Base-by-base conservation (phyloP, 139 green algal species). In the Chlamydomonas sp. region DNA sequence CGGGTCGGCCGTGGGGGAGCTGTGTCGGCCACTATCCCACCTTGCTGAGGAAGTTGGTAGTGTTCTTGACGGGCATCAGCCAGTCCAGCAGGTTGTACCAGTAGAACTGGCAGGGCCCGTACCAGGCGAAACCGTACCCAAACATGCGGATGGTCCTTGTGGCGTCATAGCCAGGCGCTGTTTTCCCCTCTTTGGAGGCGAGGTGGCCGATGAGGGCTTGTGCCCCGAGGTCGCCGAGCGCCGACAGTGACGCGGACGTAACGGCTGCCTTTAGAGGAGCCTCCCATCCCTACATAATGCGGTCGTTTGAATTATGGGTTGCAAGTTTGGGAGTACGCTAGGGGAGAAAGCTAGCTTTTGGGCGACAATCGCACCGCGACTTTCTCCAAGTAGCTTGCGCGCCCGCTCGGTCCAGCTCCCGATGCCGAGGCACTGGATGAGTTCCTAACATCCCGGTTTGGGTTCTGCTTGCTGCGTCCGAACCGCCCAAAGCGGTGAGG, bases 101-200 rank as follows among this genome's bases (percentile, higher is more conserved):
- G 72, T 91, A 95, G 68, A 90, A 91, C 79, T 92, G 96, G 75
- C 95, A 96, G 9, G 95, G 95, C 0, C 96, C 96, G 61, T 98
- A 98, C 81, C 95, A 96, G 4, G 89, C 58, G 57, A 97, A 63
- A 5, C 96, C 96, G 92, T 96, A 98, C 61, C 83, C 92, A 82
- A 92, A 90, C 95, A 98, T 98, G 75, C 96, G 94, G 49, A 91
- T 89, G 1, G 91, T 94, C 15, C 96, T 90, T 3, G 80, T 5
- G 0, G 87, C 77, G 72, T 96, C 93, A 57, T 94, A 96, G 5
- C 73, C 62, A 14, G 88, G 78, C 2, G 73, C 60, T 31, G 73
- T 31, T 1, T 10, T 9, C 18, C 49, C 69, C 61, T 71, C 66
- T 14, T 16, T 85, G 31, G 8, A 20, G 17, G 82, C 59, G 5